Conservation (phyloP, 2,329 filamentous ascomycete genomes). For the Hypoxylon sp. region DNA sequence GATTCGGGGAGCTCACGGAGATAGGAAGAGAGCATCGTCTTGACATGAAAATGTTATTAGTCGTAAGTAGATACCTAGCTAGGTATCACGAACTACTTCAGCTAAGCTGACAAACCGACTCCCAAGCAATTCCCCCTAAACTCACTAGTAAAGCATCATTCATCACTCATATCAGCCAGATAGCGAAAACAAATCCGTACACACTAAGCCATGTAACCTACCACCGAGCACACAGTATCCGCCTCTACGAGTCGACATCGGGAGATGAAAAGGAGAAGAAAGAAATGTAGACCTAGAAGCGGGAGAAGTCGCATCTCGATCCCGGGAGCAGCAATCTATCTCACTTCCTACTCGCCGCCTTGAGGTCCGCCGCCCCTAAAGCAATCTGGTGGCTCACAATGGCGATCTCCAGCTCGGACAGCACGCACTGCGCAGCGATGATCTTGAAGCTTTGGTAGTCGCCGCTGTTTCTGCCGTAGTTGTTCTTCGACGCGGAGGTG, state of each 20-base stretch:
- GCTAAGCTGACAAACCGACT: background rate
- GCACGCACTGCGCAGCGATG: constrained; percentile 48
- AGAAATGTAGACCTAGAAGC: background rate
- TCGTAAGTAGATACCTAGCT: too few relatives aligned
- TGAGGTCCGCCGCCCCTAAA: constrained; percentile 10
- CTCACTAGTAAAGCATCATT: background rate
- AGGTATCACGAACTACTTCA: background rate
- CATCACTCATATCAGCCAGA: background rate
- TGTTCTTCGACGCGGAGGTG: constrained; percentile 9
- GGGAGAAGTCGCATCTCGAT: background rate
- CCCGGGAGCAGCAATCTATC: background rate
- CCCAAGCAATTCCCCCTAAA: background rate
- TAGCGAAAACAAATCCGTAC: background rate
- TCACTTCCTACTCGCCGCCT: constrained; percentile 2
- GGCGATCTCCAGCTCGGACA: constrained; percentile 48
- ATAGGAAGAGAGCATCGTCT: too few relatives aligned
- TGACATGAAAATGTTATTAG: too few relatives aligned
- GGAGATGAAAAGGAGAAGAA: background rate
- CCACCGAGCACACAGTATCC: background rate
- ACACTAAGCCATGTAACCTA: background rate
- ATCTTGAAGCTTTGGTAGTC: constrained; percentile 49
- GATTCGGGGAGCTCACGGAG: too few relatives aligned
- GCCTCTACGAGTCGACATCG: background rate
- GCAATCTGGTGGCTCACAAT: constrained; percentile 20
- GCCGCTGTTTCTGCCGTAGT: constrained; percentile 25